phyloP scores from a whole-genome alignment of 352 stramenopile species.

The Blastocystis sp. region DNA sequence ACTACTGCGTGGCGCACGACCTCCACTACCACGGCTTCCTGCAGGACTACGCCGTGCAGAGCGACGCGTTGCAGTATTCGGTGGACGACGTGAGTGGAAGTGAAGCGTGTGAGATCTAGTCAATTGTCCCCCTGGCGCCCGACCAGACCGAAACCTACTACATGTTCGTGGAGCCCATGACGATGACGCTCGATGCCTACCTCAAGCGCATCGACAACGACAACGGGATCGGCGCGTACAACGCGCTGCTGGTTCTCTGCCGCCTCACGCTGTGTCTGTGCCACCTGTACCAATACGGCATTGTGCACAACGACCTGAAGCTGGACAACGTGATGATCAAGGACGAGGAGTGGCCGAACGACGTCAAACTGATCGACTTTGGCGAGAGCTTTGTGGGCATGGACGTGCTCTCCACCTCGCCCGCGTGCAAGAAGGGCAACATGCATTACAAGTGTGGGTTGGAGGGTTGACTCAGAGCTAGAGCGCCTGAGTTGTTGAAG shows the following conservation, averaged over 20 bases:
- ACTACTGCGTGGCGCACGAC: slow-evolving; percentile 20
- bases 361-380: slow-evolving; percentile 41
- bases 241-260: slow-evolving; percentile 14
- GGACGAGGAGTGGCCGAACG: background rate
- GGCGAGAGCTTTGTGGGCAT: slow-evolving; percentile 42
- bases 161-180: slow-evolving; percentile 1
- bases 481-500: slow-evolving; percentile 9
- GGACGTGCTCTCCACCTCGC: slow-evolving; percentile 7
- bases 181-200: background rate
- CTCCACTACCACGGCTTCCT: background rate
- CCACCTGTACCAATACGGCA: background rate
- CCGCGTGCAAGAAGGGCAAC: slow-evolving; percentile 4
- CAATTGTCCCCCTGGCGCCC: background rate
- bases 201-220: background rate
- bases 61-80: background rate
- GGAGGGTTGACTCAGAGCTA: background rate
- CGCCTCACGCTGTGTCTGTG: background rate
- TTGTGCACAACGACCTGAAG: slow-evolving; percentile 61
- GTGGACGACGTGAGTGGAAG: background rate
- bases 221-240: slow-evolving; percentile 6
- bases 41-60: background rate
- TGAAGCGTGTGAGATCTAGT: background rate
- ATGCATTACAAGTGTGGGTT: background rate
- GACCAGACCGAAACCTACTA: background rate
- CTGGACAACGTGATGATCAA: slow-evolving; percentile 47